Conservation (phyloP, 2,329 filamentous ascomycete species). For the Xylaria sp. region DNA sequence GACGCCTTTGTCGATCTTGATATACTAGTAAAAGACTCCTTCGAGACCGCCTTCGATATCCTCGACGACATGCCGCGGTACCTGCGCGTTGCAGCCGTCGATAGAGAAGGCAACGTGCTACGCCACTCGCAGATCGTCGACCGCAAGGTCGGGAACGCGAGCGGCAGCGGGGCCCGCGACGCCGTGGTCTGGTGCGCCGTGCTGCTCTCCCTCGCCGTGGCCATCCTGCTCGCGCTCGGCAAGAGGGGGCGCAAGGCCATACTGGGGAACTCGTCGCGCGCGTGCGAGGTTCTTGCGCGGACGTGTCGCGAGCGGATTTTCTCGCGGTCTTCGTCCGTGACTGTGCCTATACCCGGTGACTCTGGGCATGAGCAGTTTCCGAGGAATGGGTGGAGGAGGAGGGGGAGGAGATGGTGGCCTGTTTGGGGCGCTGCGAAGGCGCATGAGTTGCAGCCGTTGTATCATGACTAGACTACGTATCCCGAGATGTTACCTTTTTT, state of each 20-base stretch:
- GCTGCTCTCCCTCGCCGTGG: neutral
- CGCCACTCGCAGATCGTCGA: conserved; percentile 33
- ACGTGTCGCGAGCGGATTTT: conserved; percentile 3
- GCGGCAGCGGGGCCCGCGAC: conserved; percentile 9
- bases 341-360: neutral
- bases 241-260: conserved; percentile 27
- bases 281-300: conserved; percentile 15
- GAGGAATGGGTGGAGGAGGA: neutral
- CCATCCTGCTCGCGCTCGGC: conserved; percentile 21
- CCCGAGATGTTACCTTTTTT: neutral
- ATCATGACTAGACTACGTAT: conserved; percentile 21
- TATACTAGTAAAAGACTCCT: conserved; percentile 20
- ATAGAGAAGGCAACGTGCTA: conserved; percentile 29
- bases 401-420: conserved; percentile 22
- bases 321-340: neutral
- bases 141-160: conserved; percentile 28
- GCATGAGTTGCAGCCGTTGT: conserved; percentile 37
- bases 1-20: conserved; percentile 29
- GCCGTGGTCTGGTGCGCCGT: conserved; percentile 11
- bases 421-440: conserved; percentile 32
- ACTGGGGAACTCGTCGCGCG: conserved; percentile 23
- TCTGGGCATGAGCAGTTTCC: too few species aligned
- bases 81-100: conserved; percentile 37
- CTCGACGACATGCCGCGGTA: conserved; percentile 35
- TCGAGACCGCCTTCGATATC: conserved; percentile 35